Conservation (phyloP, 139 green algal genomes). For the Coelastrella sp. region DNA sequence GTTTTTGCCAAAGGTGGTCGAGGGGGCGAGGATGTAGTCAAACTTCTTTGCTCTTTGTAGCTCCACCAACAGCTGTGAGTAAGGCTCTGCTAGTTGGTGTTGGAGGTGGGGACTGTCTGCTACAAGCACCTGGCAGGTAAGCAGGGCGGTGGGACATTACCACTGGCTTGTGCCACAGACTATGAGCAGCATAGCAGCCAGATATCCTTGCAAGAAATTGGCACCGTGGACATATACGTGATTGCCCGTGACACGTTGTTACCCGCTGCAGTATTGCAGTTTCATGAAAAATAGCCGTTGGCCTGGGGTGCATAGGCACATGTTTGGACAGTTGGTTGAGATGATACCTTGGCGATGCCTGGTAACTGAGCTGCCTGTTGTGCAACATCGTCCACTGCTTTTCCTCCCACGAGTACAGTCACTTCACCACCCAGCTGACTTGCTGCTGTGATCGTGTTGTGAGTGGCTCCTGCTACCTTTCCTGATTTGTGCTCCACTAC, state of each 20-base stretch:
- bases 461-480: conserved; percentile 48
- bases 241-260: no score
- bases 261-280: no score
- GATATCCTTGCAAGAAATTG: no score
- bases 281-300: no score
- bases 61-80: conserved; percentile 38
- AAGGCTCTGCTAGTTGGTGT: conserved; percentile 75
- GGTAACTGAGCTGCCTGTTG: conserved; percentile 38
- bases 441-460: conserved; percentile 54
- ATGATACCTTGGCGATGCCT: conserved; percentile 57
- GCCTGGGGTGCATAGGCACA: no score
- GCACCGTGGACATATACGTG: no score
- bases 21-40: conserved; percentile 78
- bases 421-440: conserved; percentile 39
- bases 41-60: conserved; percentile 63
- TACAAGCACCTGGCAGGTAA: conserved; percentile 63
- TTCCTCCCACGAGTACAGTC: conserved; percentile 55
- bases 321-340: no score
- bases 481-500: conserved; percentile 60
- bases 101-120: conserved; percentile 70
- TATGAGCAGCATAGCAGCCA: no score
- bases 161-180: no score
- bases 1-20: conserved; percentile 84
- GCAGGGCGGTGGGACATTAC: background rate
- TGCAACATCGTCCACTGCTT: conserved; percentile 12